Conservation (phyloP, 768 basidiomycete genomes). For the Gloeostereum incarnatum region DNA sequence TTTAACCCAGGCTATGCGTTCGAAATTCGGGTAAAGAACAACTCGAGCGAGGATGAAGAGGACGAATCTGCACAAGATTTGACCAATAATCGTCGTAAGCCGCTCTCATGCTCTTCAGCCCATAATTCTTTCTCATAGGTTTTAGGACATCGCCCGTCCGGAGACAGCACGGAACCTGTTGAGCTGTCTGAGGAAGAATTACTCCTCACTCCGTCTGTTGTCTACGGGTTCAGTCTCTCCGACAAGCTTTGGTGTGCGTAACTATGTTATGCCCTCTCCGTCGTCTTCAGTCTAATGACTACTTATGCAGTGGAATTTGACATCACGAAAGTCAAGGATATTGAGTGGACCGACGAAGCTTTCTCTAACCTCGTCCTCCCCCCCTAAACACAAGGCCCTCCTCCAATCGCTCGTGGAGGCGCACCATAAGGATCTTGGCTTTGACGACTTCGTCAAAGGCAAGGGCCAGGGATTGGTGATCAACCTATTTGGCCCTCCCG, state of each 20-base stretch:
- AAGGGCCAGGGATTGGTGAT: slow-evolving; percentile 56
- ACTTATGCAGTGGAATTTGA: slow-evolving; percentile 44
- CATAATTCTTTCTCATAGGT: no score
- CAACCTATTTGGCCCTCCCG: slow-evolving; percentile 48
- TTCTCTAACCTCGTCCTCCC: slow-evolving; percentile 55
- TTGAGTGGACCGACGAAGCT: slow-evolving; percentile 49
- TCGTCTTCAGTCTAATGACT: slow-evolving; percentile 1
- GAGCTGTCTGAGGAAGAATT: slow-evolving; percentile 44
- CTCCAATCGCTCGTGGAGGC: slow-evolving; percentile 50
- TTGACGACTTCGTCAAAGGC: slow-evolving; percentile 55
- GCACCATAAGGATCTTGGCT: slow-evolving; percentile 40
- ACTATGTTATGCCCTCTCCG: not conserved
- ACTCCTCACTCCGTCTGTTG: slow-evolving; percentile 43
- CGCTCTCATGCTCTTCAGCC: no score
- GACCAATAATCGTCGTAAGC: no score
- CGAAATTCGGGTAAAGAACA: no score
- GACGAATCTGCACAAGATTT: no score
- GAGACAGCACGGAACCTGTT: slow-evolving; percentile 14
- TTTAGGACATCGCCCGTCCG: no score
- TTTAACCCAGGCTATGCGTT: slow-evolving; percentile 41
- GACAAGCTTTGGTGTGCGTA: slow-evolving; percentile 52
- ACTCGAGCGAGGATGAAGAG: no score
- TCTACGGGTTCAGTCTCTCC: slow-evolving; percentile 53
- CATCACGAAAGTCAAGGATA: slow-evolving; percentile 40
- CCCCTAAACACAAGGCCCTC: slow-evolving; percentile 38